Conservation (phyloP, 1,284 basidiomycete genomes). For the Takashimella tepidaria region DNA sequence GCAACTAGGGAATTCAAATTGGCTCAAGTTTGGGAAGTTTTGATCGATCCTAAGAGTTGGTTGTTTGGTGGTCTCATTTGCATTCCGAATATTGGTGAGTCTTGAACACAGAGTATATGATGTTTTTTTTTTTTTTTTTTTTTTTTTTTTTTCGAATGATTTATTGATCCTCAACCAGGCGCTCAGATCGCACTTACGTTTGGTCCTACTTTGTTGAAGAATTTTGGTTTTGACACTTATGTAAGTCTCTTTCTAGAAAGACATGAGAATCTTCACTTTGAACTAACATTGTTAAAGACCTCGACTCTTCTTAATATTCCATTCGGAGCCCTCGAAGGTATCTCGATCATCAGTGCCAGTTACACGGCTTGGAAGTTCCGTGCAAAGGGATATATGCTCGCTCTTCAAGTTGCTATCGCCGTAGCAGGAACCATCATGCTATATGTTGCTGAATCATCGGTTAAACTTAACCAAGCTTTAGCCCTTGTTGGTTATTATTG, state of each 20-base stretch:
- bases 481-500: slow-evolving; percentile 23
- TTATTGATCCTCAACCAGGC: too few species aligned
- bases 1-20: slow-evolving; percentile 21
- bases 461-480: slow-evolving; percentile 2
- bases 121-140: too few species aligned
- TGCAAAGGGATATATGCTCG: slow-evolving; percentile 26
- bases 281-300: slow-evolving; percentile 6
- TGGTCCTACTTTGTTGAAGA: slow-evolving; percentile 4
- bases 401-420: slow-evolving; percentile 13
- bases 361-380: slow-evolving; percentile 27
- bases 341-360: slow-evolving; percentile 25
- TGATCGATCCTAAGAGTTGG: slow-evolving; percentile 23
- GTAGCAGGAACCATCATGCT: slow-evolving; percentile 23
- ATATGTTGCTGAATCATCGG: slow-evolving; percentile 12
- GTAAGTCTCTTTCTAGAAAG: too few species aligned
- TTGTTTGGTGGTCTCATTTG: slow-evolving; percentile 25
- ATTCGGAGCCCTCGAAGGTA: slow-evolving; percentile 23
- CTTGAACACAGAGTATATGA: too few species aligned
- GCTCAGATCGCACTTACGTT: slow-evolving; percentile 2
- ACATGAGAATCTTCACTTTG: not conserved
- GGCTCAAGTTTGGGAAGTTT: slow-evolving; percentile 22
- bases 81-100: slow-evolving; percentile 8
- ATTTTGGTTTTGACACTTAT: slow-evolving; percentile 8
- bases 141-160: too few species aligned
- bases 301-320: slow-evolving; percentile 23